Conservation (phyloP, 1,284 basidiomycete species). For the Hymenochaete sp. region DNA sequence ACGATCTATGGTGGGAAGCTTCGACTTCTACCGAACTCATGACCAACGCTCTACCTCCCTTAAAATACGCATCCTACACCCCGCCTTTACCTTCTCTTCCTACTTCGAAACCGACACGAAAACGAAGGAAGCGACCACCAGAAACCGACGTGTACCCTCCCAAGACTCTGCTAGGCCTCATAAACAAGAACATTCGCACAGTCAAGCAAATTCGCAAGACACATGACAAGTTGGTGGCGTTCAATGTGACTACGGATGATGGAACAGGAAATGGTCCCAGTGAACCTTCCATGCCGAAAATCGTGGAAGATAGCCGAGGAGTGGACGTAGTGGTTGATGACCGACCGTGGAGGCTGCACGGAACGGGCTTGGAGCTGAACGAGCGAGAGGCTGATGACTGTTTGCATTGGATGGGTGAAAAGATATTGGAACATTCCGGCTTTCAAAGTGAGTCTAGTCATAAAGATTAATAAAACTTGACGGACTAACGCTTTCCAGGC, state of each 20-base stretch:
- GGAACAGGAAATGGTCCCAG: slow-evolving; percentile 1
- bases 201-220: slow-evolving; percentile 61
- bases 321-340: slow-evolving; percentile 43
- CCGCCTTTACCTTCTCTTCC: slow-evolving; percentile 19
- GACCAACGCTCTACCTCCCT: slow-evolving; percentile 54
- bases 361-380: slow-evolving; percentile 36
- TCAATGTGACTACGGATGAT: slow-evolving; percentile 31
- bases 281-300: background rate
- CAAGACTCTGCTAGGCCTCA: slow-evolving; percentile 46
- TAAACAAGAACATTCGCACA: slow-evolving; percentile 67
- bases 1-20: slow-evolving; percentile 68
- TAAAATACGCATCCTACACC: slow-evolving; percentile 38
- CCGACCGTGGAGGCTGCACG: slow-evolving; percentile 41
- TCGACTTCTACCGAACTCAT: slow-evolving; percentile 52
- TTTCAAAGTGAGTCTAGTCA: slow-evolving; percentile 65
- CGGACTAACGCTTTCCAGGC: slow-evolving; percentile 32
- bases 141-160: slow-evolving; percentile 24
- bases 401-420: slow-evolving; percentile 60
- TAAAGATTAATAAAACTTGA: background rate
- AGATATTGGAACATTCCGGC: slow-evolving; percentile 77
- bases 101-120: slow-evolving; percentile 11
- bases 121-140: slow-evolving; percentile 24
- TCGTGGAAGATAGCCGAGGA: slow-evolving; percentile 36
- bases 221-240: slow-evolving; percentile 56
- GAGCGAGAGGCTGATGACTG: slow-evolving; percentile 50